Evolutionary conservation across 2,329 filamentous ascomycete species (phyloP).

Genomic region (Botryotinia globosa): DNA sequence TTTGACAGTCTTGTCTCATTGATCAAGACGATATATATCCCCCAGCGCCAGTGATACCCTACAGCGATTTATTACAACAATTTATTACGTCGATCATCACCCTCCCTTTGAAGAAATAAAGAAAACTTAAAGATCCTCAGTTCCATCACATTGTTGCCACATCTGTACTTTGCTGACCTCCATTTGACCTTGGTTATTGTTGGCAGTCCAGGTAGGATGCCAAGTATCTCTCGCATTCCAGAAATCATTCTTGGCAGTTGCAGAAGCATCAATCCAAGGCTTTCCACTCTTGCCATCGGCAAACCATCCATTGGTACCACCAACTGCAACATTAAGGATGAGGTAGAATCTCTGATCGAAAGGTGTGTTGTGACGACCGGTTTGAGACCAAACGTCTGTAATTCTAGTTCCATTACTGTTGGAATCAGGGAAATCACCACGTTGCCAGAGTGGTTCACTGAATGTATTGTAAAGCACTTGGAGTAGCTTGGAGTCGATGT

Average conservation of each 20-base stretch:
- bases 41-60: not conserved
- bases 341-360: constrained; percentile 77
- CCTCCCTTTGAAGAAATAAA: not conserved
- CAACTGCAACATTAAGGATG: constrained; percentile 72
- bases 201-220: constrained; percentile 66
- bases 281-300: constrained; percentile 68
- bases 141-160: constrained; percentile 65
- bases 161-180: constrained; percentile 68
- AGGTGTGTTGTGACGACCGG: constrained; percentile 60
- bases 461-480: constrained; percentile 81
- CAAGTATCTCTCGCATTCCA: constrained; percentile 66
- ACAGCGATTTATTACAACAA: not conserved
- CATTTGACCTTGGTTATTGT: constrained; percentile 55
- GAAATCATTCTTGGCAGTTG: constrained; percentile 70
- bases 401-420: constrained; percentile 65
- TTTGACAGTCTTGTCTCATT: not conserved
- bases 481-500: constrained; percentile 74
- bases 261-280: constrained; percentile 72
- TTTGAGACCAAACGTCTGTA: constrained; percentile 60
- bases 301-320: constrained; percentile 82
- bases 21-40: not conserved
- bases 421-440: constrained; percentile 63
- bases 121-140: constrained; percentile 41
- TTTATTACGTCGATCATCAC: not conserved
- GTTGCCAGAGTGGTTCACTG: constrained; percentile 62